Percentiles rank a stretch among this genome's conserved stretches.
These are phyloP conservation scores for Paecilomyces niveus DNA, from an alignment of 2,329 filamentous ascomycete genomes.

Conservation along the genomic window DNA sequence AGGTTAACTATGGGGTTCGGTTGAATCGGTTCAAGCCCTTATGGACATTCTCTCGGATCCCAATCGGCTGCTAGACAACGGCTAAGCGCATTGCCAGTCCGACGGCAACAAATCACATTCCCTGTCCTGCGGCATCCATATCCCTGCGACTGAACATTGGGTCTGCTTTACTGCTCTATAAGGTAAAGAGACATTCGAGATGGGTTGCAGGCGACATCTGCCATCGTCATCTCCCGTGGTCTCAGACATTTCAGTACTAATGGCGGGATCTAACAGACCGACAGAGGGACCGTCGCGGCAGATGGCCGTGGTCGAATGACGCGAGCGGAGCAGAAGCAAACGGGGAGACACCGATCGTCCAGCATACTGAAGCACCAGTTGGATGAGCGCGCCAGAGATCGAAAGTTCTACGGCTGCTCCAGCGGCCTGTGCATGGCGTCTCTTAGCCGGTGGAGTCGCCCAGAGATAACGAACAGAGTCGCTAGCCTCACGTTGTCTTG, in stretches of 20 bases:
- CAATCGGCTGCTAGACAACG: background rate
- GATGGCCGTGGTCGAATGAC: background rate
- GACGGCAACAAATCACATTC: constrained; percentile 16
- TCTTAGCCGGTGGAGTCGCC: background rate
- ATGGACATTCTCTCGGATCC: background rate
- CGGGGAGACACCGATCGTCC: background rate
- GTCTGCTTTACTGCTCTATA: background rate
- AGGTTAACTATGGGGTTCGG: background rate
- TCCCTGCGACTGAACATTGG: background rate
- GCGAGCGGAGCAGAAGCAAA: background rate
- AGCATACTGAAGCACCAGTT: background rate
- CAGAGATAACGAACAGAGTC: background rate
- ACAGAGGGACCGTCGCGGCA: background rate
- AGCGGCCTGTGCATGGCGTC: background rate
- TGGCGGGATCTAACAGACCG: background rate
- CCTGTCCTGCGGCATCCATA: background rate
- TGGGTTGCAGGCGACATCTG: background rate
- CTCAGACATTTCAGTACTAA: constrained; percentile 11
- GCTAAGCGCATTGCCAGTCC: constrained; percentile 11
- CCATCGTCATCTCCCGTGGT: background rate
- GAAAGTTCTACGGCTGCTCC: background rate
- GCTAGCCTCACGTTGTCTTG: background rate
- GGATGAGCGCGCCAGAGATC: background rate
- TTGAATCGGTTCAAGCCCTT: background rate
- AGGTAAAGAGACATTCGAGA: background rate